A percentile compares a stretch with the other conserved stretches of the same genome.
Conservation (phyloP, 2,329 filamentous ascomycete genomes). For the Magnaporthiopsis incrustans region DNA sequence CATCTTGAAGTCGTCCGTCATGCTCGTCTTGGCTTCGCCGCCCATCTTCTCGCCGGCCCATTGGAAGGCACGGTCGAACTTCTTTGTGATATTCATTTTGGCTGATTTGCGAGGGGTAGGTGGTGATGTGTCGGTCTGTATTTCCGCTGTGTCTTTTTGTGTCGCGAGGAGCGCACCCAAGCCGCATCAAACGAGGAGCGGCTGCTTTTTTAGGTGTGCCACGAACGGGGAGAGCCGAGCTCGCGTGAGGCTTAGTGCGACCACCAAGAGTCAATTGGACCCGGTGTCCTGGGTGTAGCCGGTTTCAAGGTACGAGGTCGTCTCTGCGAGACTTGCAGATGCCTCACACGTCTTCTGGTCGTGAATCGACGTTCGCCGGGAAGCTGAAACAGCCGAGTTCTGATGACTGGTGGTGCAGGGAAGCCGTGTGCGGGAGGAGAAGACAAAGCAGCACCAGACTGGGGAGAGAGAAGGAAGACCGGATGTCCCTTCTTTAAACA, state of each 20-base stretch:
- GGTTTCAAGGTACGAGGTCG: neutral
- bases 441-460: neutral
- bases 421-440: neutral
- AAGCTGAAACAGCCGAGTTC: neutral
- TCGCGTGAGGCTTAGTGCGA: neutral
- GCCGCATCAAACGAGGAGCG: neutral
- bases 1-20: slow-evolving; percentile 84
- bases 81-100: slow-evolving; percentile 61
- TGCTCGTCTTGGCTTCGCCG: slow-evolving; percentile 75
- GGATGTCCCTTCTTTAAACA: neutral
- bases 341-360: neutral
- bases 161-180: no score
- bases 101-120: neutral
- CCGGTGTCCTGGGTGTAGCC: neutral
- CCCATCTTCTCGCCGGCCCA: slow-evolving; percentile 98
- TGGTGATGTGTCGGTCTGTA: neutral
- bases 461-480: neutral
- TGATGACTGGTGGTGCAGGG: neutral
- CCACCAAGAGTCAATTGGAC: neutral
- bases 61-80: slow-evolving; percentile 92
- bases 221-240: neutral
- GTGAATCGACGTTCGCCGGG: neutral
- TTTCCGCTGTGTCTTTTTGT: neutral
- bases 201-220: neutral
- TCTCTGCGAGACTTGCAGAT: neutral